These are phyloP conservation scores for Boletus rex-veris DNA, from an alignment of 768 basidiomycete genomes.

Conservation along the genomic window DNA sequence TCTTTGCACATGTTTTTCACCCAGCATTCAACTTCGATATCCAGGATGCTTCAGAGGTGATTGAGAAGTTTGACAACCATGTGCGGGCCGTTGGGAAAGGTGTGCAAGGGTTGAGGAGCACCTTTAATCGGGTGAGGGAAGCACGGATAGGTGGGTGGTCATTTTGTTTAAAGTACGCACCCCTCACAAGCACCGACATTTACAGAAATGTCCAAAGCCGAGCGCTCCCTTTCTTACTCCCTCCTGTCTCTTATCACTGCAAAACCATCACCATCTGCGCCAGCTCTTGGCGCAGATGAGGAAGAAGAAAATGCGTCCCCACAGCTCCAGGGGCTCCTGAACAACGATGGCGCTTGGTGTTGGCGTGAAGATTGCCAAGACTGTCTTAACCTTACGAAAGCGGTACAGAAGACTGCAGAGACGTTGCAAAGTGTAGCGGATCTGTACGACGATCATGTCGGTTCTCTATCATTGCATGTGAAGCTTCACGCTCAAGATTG, in stretches of 20 bases:
- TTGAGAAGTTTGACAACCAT: constrained; percentile 63
- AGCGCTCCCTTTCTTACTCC: constrained; percentile 69
- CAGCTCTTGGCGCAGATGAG: constrained; percentile 45
- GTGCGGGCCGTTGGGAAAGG: constrained; percentile 63
- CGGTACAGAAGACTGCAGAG: constrained; percentile 72
- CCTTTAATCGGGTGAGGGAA: constrained; percentile 61
- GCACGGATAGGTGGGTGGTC: constrained; percentile 56
- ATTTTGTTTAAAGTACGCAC: not conserved
- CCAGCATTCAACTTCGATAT: constrained; percentile 80
- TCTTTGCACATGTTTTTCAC: constrained; percentile 78
- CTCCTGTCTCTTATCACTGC: constrained; percentile 73
- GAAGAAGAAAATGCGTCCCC: constrained; percentile 41
- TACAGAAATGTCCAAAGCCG: constrained; percentile 77
- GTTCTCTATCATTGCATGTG: constrained; percentile 23
- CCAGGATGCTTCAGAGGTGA: constrained; percentile 60
- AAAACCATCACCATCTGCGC: constrained; percentile 51
- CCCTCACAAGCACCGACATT: not conserved
- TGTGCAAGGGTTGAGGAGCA: constrained; percentile 60
- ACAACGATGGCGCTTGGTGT: constrained; percentile 79
- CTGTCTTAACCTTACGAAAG: constrained; percentile 76
- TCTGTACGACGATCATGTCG: constrained; percentile 73
- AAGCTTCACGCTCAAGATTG: constrained; percentile 3
- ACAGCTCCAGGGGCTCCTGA: constrained; percentile 55
- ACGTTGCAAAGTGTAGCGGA: constrained; percentile 71
- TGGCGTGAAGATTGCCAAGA: constrained; percentile 79